Evolutionary conservation across 164 flowering plant genomes (phyloP).

Genomic region (Magnolia changhungtana): DNA sequence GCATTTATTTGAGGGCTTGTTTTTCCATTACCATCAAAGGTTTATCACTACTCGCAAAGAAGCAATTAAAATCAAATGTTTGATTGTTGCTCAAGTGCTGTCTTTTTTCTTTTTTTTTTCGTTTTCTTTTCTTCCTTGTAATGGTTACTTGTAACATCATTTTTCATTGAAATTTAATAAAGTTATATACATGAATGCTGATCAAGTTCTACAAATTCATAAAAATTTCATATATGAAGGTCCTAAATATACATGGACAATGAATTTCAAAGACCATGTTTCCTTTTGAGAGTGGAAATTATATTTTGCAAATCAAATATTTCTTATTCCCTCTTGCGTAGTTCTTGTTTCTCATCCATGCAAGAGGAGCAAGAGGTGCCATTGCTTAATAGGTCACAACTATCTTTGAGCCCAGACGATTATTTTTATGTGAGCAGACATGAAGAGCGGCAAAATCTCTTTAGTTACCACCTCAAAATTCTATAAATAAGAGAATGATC

Average conservation of each 20-base stretch:
- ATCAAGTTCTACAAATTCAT: too few species aligned
- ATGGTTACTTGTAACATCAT: background rate
- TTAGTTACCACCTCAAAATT: too few species aligned
- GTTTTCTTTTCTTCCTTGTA: background rate
- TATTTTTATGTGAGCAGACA: too few species aligned
- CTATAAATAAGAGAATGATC: too few species aligned
- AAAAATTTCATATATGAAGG: too few species aligned
- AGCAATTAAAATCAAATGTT: background rate
- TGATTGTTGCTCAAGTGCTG: background rate
- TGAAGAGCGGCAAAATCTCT: too few species aligned
- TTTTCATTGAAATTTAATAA: background rate
- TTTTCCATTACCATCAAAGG: background rate
- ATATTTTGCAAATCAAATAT: constrained; percentile 46
- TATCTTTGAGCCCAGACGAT: too few species aligned
- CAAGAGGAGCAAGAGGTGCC: too few species aligned
- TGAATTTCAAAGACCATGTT: constrained; percentile 40
- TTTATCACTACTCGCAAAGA: background rate
- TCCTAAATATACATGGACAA: too few species aligned
- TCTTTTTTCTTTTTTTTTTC: background rate
- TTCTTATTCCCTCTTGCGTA: constrained; percentile 40
- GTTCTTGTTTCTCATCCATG: constrained; percentile 16
- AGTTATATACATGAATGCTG: background rate
- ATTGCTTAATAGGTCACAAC: too few species aligned
- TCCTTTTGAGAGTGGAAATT: constrained; percentile 47
- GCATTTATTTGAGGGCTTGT: background rate